These are phyloP conservation scores for Sporothrix euskadiensis DNA, from an alignment of 2,329 filamentous ascomycete genomes.

Conservation along the genomic window DNA sequence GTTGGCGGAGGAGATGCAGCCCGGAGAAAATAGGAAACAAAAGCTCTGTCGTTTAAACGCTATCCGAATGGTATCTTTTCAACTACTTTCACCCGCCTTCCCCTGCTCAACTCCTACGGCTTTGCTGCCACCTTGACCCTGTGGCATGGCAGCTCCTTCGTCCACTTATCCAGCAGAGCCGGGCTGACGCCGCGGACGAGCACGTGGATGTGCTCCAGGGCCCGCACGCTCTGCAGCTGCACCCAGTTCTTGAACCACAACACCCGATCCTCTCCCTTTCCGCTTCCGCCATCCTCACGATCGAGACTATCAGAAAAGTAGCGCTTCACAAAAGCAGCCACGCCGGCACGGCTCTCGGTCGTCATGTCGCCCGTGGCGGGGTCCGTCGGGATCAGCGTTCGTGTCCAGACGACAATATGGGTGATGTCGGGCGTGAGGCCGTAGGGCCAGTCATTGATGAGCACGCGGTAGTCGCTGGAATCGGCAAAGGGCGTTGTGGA, in stretches of 20 bases:
- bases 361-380: slow-evolving; percentile 71
- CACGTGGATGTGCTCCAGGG: slow-evolving; percentile 88
- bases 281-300: slow-evolving; percentile 31
- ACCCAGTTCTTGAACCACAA: slow-evolving; percentile 97
- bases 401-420: slow-evolving; percentile 93
- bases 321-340: slow-evolving; percentile 68
- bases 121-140: not conserved
- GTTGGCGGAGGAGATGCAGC: not conserved
- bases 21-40: not conserved
- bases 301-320: slow-evolving; percentile 65
- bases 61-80: not conserved
- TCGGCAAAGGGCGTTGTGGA: slow-evolving; percentile 55
- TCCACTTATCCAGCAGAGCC: slow-evolving; percentile 57
- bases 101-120: too few relatives aligned
- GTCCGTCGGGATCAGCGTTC: slow-evolving; percentile 75
- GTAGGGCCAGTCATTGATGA: slow-evolving; percentile 94
- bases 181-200: slow-evolving; percentile 58
- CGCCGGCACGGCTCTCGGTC: slow-evolving; percentile 59
- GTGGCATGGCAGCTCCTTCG: slow-evolving; percentile 46
- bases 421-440: slow-evolving; percentile 65
- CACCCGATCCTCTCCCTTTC: slow-evolving; percentile 51
- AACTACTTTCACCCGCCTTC: not conserved
- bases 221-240: slow-evolving; percentile 80
- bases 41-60: not conserved
- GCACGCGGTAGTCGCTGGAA: slow-evolving; percentile 64